Evolutionary conservation across 1,284 basidiomycete species (phyloP).

Genomic region (Laetiporus sulphureus): DNA sequence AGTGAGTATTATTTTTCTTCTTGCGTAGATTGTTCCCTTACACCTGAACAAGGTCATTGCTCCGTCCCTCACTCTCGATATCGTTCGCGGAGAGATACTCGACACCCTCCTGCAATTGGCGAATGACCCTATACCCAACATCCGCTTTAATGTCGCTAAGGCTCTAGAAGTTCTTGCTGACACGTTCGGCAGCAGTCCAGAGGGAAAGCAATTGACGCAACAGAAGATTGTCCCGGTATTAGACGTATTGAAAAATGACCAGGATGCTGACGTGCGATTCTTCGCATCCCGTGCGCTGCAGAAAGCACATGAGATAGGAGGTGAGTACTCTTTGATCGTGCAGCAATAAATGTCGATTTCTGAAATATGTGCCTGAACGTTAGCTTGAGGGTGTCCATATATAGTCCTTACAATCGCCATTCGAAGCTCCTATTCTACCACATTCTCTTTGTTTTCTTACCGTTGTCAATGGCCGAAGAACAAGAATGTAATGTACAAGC

Average conservation of each 20-base stretch:
- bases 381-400: too few species aligned
- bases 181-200: slow-evolving; percentile 59
- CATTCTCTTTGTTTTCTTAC: too few species aligned
- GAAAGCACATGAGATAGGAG: slow-evolving; percentile 32
- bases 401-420: too few species aligned
- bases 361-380: too few species aligned
- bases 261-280: slow-evolving; percentile 94
- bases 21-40: slow-evolving; percentile 5
- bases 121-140: slow-evolving; percentile 95
- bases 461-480: not conserved
- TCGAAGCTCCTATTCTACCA: too few species aligned
- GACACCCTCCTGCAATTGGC: slow-evolving; percentile 83
- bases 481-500: slow-evolving; percentile 5
- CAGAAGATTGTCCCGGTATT: slow-evolving; percentile 78
- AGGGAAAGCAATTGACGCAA: slow-evolving; percentile 72
- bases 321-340: too few species aligned
- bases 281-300: slow-evolving; percentile 71
- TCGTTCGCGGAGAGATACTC: slow-evolving; percentile 83
- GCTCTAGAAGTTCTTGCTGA: slow-evolving; percentile 82
- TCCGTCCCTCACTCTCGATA: slow-evolving; percentile 84
- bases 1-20: slow-evolving; percentile 40
- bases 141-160: slow-evolving; percentile 98
- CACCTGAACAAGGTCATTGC: slow-evolving; percentile 72
- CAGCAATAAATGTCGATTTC: too few species aligned
- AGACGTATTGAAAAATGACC: slow-evolving; percentile 85